Conservation (phyloP, 306 rosid species). For the Cajanus cajan region DNA sequence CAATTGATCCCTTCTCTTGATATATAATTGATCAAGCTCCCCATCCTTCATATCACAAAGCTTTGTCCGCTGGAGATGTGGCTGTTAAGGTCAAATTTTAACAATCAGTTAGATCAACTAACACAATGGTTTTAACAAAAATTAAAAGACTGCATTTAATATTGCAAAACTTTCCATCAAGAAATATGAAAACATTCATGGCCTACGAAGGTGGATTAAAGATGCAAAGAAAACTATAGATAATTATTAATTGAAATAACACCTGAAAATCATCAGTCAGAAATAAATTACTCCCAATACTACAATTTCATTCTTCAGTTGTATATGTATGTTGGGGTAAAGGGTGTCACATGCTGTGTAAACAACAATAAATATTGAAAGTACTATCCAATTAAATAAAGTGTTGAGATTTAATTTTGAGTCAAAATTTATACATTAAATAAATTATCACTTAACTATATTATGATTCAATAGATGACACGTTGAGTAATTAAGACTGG, state of each 20-base stretch:
- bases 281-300: background rate
- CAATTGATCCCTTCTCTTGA: constrained; percentile 70
- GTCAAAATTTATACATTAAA: no score
- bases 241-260: background rate
- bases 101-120: constrained; percentile 10
- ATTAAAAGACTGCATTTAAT: background rate
- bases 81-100: constrained; percentile 56
- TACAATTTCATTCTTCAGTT: background rate
- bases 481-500: background rate
- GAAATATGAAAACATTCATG: background rate
- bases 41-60: constrained; percentile 93
- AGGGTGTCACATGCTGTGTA: no score
- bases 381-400: no score
- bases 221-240: background rate
- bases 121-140: background rate
- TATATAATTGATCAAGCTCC: constrained; percentile 79
- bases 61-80: constrained; percentile 91
- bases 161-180: background rate
- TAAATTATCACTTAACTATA: no score
- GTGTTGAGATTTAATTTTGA: no score
- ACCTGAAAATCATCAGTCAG: background rate
- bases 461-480: no score
- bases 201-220: background rate
- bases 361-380: no score
- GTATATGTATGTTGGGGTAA: no score